Evolutionary conservation across 805 yeast genomes (phyloP), one percentile per base, ranked within the genome.

Genomic region (Pichia exigua): DNA sequence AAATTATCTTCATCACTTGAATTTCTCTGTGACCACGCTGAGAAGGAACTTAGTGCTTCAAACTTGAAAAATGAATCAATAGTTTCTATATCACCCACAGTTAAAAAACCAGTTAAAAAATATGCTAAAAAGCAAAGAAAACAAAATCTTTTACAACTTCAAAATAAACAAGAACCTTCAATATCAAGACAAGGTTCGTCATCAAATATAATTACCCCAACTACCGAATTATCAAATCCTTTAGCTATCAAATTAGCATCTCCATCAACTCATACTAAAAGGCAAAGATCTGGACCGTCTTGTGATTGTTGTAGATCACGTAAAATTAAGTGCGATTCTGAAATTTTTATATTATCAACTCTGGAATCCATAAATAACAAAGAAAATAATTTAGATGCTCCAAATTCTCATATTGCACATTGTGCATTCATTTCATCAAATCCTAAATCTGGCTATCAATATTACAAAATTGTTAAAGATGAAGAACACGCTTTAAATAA

Each of bases 301-400:
- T 85, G 92, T 65, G 90, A 85, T 63, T 69, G 77, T 46, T 85
- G 92, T 64, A 72, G 90, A 49, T 61, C 77, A 17, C 74, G 88
- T 52, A 85, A 85, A 62, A 84, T 83, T 52, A 85, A 82, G 65
- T 85, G 92, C 67, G 82, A 84, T 64, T 87, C 91, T 2, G 81
- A 75, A 57, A 78, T 83, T 28, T 59, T 63, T 28, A 62, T 66
- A 17, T 54, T 67, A 18, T 59, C 68, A 1, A 56, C 55, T 41
- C 53, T 62, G 4, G 58, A 61, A 6, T 20, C 47, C 13, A 47
- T 42, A 6, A 47, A 45, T 13, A n/a, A 32, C 8, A 42, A 20
- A 17, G 52, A 47, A 12, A 40, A 44, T 32, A 27, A 28, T 12
- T 41, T 32, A 12, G 45, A 45, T 17, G 21, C 27, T 12, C 44